Percentiles rank a stretch among this genome's conserved stretches.
These are phyloP conservation scores for Microdochium trichocladiopsis DNA, from an alignment of 2,329 filamentous ascomycete species.

Conservation along the genomic window DNA sequence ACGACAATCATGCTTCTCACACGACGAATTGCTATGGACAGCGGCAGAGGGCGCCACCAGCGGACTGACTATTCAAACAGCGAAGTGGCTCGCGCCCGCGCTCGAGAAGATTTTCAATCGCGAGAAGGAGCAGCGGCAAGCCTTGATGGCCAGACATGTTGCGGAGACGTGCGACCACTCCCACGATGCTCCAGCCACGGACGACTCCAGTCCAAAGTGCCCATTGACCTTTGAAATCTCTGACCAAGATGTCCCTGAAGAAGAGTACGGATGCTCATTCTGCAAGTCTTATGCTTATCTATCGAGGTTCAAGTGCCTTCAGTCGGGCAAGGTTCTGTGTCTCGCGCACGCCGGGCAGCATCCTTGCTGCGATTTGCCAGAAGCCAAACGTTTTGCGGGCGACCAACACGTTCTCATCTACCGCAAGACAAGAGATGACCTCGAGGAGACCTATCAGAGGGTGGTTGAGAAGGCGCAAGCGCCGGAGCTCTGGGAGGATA, in stretches of 20 bases:
- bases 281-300: slow-evolving; percentile 92
- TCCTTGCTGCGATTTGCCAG: slow-evolving; percentile 68
- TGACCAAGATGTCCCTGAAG: slow-evolving; percentile 74
- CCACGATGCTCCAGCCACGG: slow-evolving; percentile 9
- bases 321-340: slow-evolving; percentile 75
- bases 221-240: slow-evolving; percentile 57
- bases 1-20: slow-evolving; percentile 91
- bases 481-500: slow-evolving; percentile 85
- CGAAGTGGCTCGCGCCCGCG: slow-evolving; percentile 90
- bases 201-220: slow-evolving; percentile 45
- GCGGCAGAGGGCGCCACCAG: slow-evolving; percentile 73
- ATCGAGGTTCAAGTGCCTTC: slow-evolving; percentile 81
- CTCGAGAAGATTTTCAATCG: slow-evolving; percentile 70
- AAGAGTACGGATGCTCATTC: slow-evolving; percentile 84
- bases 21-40: slow-evolving; percentile 89
- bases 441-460: slow-evolving; percentile 62
- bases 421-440: slow-evolving; percentile 66
- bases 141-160: slow-evolving; percentile 61
- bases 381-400: slow-evolving; percentile 61
- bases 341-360: slow-evolving; percentile 72
- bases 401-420: slow-evolving; percentile 69
- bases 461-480: slow-evolving; percentile 79
- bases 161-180: neutral
- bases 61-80: slow-evolving; percentile 70
- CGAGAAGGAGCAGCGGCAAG: slow-evolving; percentile 61